phyloP scores from a whole-genome alignment of 257 asterid genomes.

The Jacaranda mimosifolia region DNA sequence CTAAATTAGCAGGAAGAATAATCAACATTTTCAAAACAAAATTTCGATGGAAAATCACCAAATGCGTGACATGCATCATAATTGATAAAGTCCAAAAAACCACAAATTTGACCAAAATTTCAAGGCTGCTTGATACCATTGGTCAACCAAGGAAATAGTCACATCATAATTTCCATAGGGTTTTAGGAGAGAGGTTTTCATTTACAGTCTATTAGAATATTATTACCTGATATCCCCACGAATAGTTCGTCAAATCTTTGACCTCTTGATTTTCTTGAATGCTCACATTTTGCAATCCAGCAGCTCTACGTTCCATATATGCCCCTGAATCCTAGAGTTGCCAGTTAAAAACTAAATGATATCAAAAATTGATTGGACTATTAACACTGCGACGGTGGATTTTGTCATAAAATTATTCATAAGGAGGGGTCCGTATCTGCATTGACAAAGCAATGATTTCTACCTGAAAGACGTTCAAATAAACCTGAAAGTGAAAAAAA shows the following conservation, averaged over 20 bases:
- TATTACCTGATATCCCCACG: slow-evolving; percentile 83
- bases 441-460: slow-evolving; percentile 1
- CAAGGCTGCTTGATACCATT: not conserved
- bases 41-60: not conserved
- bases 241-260: slow-evolving; percentile 45
- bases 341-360: not conserved
- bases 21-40: not conserved
- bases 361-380: slow-evolving; percentile 4
- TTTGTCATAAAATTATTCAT: not conserved
- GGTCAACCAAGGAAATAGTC: not conserved
- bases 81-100: not conserved
- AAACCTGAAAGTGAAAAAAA: not conserved
- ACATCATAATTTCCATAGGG: not conserved
- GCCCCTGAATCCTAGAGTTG: slow-evolving; percentile 81
- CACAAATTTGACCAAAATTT: not conserved
- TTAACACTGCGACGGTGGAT: not conserved
- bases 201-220: not conserved
- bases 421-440: not conserved
- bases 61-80: no score
- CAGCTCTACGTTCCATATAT: slow-evolving; percentile 64
- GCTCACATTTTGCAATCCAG: slow-evolving; percentile 58
- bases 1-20: no score
- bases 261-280: slow-evolving; percentile 42
- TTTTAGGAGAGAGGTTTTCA: not conserved
- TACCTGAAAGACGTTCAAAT: not conserved